These are phyloP conservation scores for Exophiala viscosa DNA, from an alignment of 2,329 filamentous ascomycete species.

Conservation along the genomic window DNA sequence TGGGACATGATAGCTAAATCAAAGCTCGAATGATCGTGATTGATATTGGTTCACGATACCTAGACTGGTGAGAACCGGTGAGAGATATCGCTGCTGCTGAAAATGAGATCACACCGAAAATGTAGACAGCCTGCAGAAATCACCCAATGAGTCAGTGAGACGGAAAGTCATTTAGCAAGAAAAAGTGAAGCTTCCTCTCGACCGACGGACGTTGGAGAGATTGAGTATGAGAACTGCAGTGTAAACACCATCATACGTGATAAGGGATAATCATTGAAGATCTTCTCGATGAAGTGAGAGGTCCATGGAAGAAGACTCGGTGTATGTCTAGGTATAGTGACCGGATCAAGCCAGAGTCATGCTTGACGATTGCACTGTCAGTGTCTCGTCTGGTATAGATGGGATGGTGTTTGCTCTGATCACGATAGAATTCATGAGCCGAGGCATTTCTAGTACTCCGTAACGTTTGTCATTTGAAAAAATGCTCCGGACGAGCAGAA, in stretches of 20 bases:
- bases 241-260: slow-evolving; percentile 23
- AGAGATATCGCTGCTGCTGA: too few species aligned
- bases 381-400: too few species aligned
- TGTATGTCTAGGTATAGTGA: too few species aligned
- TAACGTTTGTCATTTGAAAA: too few species aligned
- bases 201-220: slow-evolving; percentile 8
- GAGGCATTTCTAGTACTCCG: too few species aligned
- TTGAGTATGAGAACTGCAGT: slow-evolving; percentile 27
- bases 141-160: background rate
- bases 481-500: background rate
- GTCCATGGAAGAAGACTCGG: background rate
- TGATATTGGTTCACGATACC: too few species aligned
- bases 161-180: background rate
- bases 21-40: background rate
- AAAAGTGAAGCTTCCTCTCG: slow-evolving; percentile 11
- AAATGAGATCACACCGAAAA: background rate
- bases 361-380: too few species aligned
- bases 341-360: too few species aligned
- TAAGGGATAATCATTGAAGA: background rate
- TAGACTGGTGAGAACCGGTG: too few species aligned
- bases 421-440: too few species aligned
- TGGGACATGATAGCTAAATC: slow-evolving; percentile 9
- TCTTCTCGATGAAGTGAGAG: background rate
- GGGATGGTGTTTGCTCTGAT: too few species aligned
- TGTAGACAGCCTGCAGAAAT: background rate